These are phyloP conservation scores for Talaromyces verruculosus DNA, from an alignment of 2,329 filamentous ascomycete species.

Conservation along the genomic window DNA sequence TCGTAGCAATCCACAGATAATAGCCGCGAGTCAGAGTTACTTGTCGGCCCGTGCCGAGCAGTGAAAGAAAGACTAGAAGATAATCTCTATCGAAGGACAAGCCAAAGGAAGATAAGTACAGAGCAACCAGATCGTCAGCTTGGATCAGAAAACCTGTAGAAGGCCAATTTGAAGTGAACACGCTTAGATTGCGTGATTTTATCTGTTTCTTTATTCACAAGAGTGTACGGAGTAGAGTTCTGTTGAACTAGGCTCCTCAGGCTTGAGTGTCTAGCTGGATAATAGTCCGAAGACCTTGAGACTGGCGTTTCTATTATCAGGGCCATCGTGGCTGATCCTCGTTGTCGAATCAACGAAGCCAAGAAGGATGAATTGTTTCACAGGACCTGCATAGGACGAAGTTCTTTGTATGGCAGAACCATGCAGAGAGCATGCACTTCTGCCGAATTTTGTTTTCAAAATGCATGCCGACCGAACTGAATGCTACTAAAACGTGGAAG, in stretches of 20 bases:
- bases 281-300: not conserved
- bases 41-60: conserved; percentile 6
- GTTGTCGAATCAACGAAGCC: not conserved
- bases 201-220: not conserved
- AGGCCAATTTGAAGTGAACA: not conserved
- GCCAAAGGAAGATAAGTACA: not conserved
- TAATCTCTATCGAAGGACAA: not conserved
- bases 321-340: not conserved
- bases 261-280: not conserved
- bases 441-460: not conserved
- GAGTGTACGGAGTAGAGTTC: not conserved
- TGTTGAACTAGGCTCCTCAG: not conserved
- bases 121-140: not conserved
- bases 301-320: not conserved
- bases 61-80: not conserved
- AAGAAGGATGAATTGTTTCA: not conserved
- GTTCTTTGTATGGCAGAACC: not conserved
- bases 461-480: not conserved
- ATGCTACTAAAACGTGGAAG: not conserved
- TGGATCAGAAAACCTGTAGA: not conserved
- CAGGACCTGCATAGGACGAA: not conserved
- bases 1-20: not conserved
- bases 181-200: not conserved
- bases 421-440: not conserved
- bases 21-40: not conserved